A percentile compares a stretch with the other conserved stretches of the same genome.
Evolutionary conservation across 495 filamentous ascomycete species (phyloP).

Genomic region (Xylaria sp.): DNA sequence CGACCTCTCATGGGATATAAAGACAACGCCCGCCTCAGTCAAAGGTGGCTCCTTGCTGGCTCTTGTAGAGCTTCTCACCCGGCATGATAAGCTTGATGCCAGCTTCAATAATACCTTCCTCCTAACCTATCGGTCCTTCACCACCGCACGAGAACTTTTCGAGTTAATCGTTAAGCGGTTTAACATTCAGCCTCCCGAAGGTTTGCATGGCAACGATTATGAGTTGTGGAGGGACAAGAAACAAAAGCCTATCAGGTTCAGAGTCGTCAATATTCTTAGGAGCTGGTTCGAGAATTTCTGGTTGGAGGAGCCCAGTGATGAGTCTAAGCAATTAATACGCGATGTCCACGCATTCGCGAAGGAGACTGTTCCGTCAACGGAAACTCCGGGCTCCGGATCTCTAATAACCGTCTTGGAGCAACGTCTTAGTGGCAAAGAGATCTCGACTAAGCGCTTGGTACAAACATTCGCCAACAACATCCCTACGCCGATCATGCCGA

Average conservation of each 20-base stretch:
- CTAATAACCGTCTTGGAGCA: conserved; percentile 87
- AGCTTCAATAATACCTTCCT: conserved; percentile 98
- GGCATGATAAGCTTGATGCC: conserved; percentile 95
- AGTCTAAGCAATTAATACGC: conserved; percentile 82
- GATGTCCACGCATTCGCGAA: conserved; percentile 90
- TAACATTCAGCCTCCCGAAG: conserved; percentile 89
- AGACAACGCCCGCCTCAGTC: conserved; percentile 71
- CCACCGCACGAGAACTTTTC: conserved; percentile 86
- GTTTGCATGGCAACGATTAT: conserved; percentile 74
- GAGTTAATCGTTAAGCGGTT: conserved; percentile 91
- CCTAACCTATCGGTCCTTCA: conserved; percentile 95
- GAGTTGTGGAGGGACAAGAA: conserved; percentile 92
- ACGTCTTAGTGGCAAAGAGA: conserved; percentile 84
- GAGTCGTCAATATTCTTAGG: conserved; percentile 96
- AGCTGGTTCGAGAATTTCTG: conserved; percentile 98
- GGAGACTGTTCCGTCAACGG: conserved; percentile 88
- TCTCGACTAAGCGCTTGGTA: conserved; percentile 83
- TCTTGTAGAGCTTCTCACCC: conserved; percentile 93
- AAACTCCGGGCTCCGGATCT: conserved; percentile 83
- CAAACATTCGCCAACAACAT: conserved; percentile 79
- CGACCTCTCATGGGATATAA: conserved; percentile 88
- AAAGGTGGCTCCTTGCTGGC: conserved; percentile 89
- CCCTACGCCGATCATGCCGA: conserved; percentile 90
- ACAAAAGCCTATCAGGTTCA: conserved; percentile 92
- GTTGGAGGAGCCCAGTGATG: conserved; percentile 92